Percentiles rank a stretch among this genome's conserved stretches.
Conservation (phyloP, 371 early-diverging fungal genomes). For the Mucor irregularis region DNA sequence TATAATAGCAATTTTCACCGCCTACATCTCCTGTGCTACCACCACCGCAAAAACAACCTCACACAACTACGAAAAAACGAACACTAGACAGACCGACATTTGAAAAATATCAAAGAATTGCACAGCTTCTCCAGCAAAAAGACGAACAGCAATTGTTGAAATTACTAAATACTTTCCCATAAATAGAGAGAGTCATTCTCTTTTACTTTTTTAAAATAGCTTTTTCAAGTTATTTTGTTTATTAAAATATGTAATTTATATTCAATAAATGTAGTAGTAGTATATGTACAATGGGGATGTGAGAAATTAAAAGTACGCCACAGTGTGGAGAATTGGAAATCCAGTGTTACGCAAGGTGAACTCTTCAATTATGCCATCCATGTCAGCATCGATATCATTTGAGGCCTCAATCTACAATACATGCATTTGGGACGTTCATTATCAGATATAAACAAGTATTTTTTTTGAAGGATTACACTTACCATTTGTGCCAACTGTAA, state of each 20-base stretch:
- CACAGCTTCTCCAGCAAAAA: conserved; percentile 11
- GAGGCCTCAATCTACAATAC: conserved; percentile 63
- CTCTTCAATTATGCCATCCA: conserved; percentile 76
- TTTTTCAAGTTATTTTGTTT: too few species aligned
- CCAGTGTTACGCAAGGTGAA: conserved; percentile 64
- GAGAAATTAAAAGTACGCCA: conserved; percentile 65
- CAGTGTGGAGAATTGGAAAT: conserved; percentile 58
- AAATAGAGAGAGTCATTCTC: too few species aligned
- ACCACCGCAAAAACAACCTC: background rate
- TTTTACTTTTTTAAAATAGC: too few species aligned
- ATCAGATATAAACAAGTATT: background rate
- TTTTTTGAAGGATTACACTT: conserved; percentile 2
- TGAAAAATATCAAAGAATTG: conserved; percentile 15
- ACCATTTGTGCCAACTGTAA: conserved; percentile 73
- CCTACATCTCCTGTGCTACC: background rate
- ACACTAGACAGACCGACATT: background rate
- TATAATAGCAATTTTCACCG: background rate
- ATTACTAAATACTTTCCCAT: too few species aligned
- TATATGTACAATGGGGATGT: too few species aligned
- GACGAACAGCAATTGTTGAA: conserved; percentile 7
- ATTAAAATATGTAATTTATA: too few species aligned
- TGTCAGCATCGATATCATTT: conserved; percentile 80
- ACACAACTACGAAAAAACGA: background rate
- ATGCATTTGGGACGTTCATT: too few species aligned
- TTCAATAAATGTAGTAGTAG: too few species aligned